Conservation (phyloP, 768 basidiomycete species). For the Boletus pseudo-olivaceus region DNA sequence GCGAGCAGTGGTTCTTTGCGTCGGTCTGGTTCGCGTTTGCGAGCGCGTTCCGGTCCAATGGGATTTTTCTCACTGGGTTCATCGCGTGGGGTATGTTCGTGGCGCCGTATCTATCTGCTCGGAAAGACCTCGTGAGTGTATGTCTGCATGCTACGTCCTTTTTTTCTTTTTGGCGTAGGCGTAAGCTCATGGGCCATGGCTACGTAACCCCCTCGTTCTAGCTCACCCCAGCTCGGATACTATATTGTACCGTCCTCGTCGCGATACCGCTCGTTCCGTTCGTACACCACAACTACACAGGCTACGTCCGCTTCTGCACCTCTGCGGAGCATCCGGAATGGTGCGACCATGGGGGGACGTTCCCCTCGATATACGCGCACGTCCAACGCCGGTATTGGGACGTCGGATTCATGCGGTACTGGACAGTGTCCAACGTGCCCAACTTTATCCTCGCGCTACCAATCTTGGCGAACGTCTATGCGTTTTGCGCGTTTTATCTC, state of each 20-base stretch:
- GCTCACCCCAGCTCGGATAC: constrained; percentile 32
- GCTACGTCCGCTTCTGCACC: constrained; percentile 66
- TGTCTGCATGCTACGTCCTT: not conserved
- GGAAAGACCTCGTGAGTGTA: constrained; percentile 30
- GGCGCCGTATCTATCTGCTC: constrained; percentile 44
- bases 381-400: constrained; percentile 88
- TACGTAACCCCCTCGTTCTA: constrained; percentile 15
- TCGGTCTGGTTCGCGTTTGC: constrained; percentile 63
- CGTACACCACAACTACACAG: constrained; percentile 62
- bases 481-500: constrained; percentile 28
- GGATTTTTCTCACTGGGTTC: constrained; percentile 72
- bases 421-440: constrained; percentile 77
- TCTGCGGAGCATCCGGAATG: constrained; percentile 41
- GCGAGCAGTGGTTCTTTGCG: constrained; percentile 49
- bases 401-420: constrained; percentile 81
- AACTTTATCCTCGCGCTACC: constrained; percentile 84
- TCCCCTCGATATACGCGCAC: constrained; percentile 77
- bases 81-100: constrained; percentile 69
- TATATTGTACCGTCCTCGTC: constrained; percentile 41
- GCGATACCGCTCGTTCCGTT: constrained; percentile 62
- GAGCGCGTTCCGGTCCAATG: constrained; percentile 71
- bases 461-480: constrained; percentile 50
- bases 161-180: not conserved
- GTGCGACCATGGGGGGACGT: constrained; percentile 46
- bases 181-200: not conserved